phyloP scores from a whole-genome alignment of 2,329 filamentous ascomycete species.

The Hymenoscyphus linearis region DNA sequence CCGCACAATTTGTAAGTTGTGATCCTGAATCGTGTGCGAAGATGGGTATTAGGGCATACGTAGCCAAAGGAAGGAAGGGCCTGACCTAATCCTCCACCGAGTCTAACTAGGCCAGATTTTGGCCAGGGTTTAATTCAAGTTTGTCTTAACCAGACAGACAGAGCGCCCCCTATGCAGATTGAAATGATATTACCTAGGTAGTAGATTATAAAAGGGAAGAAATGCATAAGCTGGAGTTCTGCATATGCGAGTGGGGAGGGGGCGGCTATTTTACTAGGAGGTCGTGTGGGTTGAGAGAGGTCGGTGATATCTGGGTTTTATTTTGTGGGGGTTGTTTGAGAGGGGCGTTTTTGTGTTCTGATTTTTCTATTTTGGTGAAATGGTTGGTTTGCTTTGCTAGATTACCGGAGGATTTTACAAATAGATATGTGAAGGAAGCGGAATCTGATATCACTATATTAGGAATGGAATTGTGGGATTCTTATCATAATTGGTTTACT shows the following conservation, averaged over 20 bases:
- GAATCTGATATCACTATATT: too few relatives aligned
- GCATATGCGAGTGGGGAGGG: conserved; percentile 55
- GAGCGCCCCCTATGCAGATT: conserved; percentile 31
- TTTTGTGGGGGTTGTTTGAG: not conserved
- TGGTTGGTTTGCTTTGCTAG: too few relatives aligned
- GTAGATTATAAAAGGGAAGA: not conserved
- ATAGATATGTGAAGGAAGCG: too few relatives aligned
- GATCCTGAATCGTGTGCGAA: conserved; percentile 51
- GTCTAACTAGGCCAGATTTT: conserved; percentile 42
- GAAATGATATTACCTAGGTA: not conserved
- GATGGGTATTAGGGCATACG: conserved; percentile 47
- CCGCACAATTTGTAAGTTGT: too few relatives aligned
- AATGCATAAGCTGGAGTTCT: conserved; percentile 34
- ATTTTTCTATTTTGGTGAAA: too few relatives aligned
- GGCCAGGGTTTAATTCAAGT: conserved; percentile 27
- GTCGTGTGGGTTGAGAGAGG: conserved; percentile 41
- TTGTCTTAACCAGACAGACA: conserved; percentile 34
- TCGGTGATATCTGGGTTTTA: not conserved
- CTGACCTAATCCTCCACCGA: conserved; percentile 50
- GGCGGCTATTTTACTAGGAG: conserved; percentile 56
- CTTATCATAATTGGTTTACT: too few relatives aligned
- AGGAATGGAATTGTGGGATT: too few relatives aligned
- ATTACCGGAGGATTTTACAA: too few relatives aligned
- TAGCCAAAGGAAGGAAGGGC: too few relatives aligned
- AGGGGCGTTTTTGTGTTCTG: too few relatives aligned